A percentile compares a stretch with the other conserved stretches of the same genome.
Conservation (phyloP, 2,329 filamentous ascomycete species). For the Elsinoe perseae region DNA sequence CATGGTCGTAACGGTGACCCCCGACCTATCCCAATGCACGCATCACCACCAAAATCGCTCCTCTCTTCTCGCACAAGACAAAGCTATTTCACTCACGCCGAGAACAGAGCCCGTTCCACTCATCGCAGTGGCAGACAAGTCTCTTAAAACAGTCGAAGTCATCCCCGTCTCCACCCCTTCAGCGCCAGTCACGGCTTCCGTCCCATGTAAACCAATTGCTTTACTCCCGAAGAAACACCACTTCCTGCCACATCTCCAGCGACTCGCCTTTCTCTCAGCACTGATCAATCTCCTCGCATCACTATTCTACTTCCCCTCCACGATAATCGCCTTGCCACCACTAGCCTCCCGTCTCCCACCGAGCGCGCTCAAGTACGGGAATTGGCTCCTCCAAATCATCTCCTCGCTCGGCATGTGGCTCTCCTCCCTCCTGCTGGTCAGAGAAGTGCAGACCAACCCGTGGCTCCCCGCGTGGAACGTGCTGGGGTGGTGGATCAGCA, state of each 20-base stretch:
- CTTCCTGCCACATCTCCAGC: slow-evolving; percentile 34
- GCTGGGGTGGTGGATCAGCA: slow-evolving; percentile 59
- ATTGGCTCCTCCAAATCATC: slow-evolving; percentile 55
- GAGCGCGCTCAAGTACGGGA: slow-evolving; percentile 45
- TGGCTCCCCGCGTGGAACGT: slow-evolving; percentile 48
- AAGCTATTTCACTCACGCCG: not conserved
- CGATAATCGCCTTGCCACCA: slow-evolving; percentile 51
- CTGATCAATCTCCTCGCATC: slow-evolving; percentile 50
- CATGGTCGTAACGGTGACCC: not conserved
- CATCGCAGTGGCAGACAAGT: not conserved
- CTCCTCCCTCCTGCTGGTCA: slow-evolving; percentile 52
- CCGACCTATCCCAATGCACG: not conserved
- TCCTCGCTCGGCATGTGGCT: slow-evolving; percentile 56
- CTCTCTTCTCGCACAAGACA: not conserved
- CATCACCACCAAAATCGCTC: slow-evolving; percentile 6
- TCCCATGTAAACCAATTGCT: slow-evolving; percentile 53
- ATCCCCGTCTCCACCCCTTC: not conserved
- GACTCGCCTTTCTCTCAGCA: slow-evolving; percentile 56
- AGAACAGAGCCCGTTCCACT: not conserved
- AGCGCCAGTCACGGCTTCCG: slow-evolving; percentile 26
- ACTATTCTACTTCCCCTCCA: slow-evolving; percentile 56
- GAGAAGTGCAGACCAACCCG: slow-evolving; percentile 58
- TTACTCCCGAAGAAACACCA: slow-evolving; percentile 53
- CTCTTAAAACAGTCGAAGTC: not conserved
- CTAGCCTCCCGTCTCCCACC: slow-evolving; percentile 45